Evolutionary conservation across 2,329 filamentous ascomycete species (phyloP).

Genomic region (Trichoderma sp.): DNA sequence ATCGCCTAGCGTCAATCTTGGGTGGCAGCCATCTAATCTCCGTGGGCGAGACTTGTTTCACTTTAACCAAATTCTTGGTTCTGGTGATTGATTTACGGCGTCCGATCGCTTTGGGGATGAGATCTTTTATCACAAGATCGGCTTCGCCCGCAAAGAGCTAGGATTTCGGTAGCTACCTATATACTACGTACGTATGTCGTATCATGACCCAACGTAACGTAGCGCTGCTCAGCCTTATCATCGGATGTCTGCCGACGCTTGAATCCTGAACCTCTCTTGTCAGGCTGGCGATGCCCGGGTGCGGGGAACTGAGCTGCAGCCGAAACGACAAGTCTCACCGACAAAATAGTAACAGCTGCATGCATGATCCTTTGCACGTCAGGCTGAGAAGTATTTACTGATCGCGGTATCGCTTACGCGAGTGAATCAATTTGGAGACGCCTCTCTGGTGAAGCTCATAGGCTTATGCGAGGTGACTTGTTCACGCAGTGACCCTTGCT

Average conservation of each 20-base stretch:
- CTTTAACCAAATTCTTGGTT: conserved; percentile 12
- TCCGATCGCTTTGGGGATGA: background rate
- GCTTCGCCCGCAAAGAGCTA: background rate
- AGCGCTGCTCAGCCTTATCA: background rate
- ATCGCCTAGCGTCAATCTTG: background rate
- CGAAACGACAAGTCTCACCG: background rate
- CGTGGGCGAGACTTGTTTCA: background rate
- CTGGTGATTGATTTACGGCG: background rate
- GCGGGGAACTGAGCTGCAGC: background rate
- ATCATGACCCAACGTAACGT: background rate
- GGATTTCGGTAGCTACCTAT: background rate
- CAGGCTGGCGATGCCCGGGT: background rate
- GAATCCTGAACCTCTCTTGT: background rate
- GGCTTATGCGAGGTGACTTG: background rate
- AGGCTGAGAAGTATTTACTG: background rate
- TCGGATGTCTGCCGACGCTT: background rate
- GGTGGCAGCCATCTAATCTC: background rate
- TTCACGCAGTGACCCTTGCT: background rate
- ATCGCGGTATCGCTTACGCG: background rate
- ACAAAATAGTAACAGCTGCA: background rate
- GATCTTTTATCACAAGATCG: background rate
- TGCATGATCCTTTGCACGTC: background rate
- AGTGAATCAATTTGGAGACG: background rate
- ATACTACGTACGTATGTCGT: background rate
- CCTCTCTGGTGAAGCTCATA: background rate